Conservation (phyloP, 1,284 basidiomycete species). For the Amylostereum chailletii region DNA sequence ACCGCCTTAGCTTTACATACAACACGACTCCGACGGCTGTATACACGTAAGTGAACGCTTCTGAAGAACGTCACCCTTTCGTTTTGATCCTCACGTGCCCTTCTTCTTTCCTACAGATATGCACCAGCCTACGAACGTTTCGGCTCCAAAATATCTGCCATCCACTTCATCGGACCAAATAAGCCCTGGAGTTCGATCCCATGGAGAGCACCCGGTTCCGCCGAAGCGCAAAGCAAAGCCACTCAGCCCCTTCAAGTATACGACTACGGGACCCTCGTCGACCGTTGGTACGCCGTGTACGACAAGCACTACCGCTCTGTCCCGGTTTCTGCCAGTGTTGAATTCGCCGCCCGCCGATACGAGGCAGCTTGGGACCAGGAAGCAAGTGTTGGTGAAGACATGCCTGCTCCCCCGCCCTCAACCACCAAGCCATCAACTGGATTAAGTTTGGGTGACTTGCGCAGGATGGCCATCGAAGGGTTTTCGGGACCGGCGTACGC, state of each 20-base stretch:
- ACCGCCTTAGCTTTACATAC: conserved; percentile 90
- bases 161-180: conserved; percentile 91
- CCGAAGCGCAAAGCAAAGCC: conserved; percentile 18
- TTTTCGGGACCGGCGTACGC: conserved; percentile 18
- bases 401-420: conserved; percentile 17
- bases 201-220: conserved; percentile 51
- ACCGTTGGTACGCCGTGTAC: conserved; percentile 88
- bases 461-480: conserved; percentile 56
- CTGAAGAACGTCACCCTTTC: neutral
- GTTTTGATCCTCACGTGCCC: conserved; percentile 10
- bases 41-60: conserved; percentile 70
- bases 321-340: conserved; percentile 26
- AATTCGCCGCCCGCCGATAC: conserved; percentile 66
- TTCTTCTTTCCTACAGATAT: conserved; percentile 45
- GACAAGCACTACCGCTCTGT: conserved; percentile 74
- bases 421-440: conserved; percentile 19
- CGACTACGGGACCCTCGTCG: conserved; percentile 72
- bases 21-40: conserved; percentile 97
- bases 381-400: conserved; percentile 20
- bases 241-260: conserved; percentile 41
- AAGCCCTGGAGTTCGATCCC: conserved; percentile 86
- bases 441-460: conserved; percentile 63
- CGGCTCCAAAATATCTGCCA: conserved; percentile 78
- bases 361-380: conserved; percentile 65
- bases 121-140: conserved; percentile 93